Evolutionary conservation across 1,284 basidiomycete species (phyloP).

Genomic region (Gymnopus androsaceus): DNA sequence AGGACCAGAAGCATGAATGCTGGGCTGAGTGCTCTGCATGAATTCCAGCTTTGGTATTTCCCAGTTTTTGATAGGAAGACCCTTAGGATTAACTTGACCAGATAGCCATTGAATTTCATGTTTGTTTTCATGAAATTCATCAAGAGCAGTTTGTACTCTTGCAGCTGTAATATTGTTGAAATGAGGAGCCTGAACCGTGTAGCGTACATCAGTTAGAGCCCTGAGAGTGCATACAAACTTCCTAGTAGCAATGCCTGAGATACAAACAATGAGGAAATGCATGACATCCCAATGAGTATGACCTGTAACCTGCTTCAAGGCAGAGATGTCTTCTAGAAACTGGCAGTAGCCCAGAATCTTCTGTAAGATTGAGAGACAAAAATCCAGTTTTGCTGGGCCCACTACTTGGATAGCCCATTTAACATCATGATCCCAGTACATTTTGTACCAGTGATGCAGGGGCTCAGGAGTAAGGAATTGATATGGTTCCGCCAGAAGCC

Average conservation of each 20-base stretch:
- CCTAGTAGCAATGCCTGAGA: slow-evolving; percentile 26
- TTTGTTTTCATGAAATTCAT: slow-evolving; percentile 30
- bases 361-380: slow-evolving; percentile 28
- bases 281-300: slow-evolving; percentile 28
- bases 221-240: slow-evolving; percentile 27
- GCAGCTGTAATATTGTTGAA: slow-evolving; percentile 20
- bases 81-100: slow-evolving; percentile 10
- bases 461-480: slow-evolving; percentile 30
- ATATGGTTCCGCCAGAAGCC: slow-evolving; percentile 27
- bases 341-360: slow-evolving; percentile 24
- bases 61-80: not conserved
- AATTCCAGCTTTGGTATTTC: slow-evolving; percentile 22
- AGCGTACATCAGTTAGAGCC: slow-evolving; percentile 34
- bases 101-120: slow-evolving; percentile 23
- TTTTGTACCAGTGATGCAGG: slow-evolving; percentile 34
- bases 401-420: slow-evolving; percentile 30
- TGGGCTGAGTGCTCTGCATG: slow-evolving; percentile 19
- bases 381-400: slow-evolving; percentile 28
- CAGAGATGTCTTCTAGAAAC: slow-evolving; percentile 29
- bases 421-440: slow-evolving; percentile 31
- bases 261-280: slow-evolving; percentile 29
- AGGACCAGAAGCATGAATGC: slow-evolving; percentile 17
- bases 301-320: slow-evolving; percentile 33
- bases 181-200: slow-evolving; percentile 27
- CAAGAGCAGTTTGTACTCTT: slow-evolving; percentile 22